A percentile compares a stretch with the other conserved stretches of the same genome.
Evolutionary conservation across 805 yeast genomes (phyloP).

Genomic region (Tetrapisispora phaffii): DNA sequence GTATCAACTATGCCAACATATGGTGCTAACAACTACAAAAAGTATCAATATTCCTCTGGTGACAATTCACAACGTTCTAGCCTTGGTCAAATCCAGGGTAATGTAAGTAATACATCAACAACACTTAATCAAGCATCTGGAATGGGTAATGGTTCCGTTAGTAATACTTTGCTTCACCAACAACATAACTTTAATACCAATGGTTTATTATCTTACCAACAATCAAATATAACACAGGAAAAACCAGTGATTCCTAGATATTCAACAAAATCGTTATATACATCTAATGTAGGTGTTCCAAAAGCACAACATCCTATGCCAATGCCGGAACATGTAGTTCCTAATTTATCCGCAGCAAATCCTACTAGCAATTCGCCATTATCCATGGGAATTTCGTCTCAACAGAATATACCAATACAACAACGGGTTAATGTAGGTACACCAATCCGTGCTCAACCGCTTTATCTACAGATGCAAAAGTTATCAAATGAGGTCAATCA

Average conservation of each 20-base stretch:
- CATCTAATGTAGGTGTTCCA: background rate
- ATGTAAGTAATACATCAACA: background rate
- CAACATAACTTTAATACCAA: background rate
- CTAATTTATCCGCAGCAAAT: background rate
- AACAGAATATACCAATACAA: background rate
- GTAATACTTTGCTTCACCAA: background rate
- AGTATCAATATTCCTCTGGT: background rate
- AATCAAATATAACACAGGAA: background rate
- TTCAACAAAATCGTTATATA: background rate
- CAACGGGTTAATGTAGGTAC: background rate
- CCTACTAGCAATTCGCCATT: background rate
- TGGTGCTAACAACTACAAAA: background rate
- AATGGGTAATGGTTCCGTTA: background rate
- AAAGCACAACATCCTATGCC: background rate
- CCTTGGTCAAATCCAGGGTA: background rate
- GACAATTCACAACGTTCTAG: background rate
- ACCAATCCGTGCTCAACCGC: background rate
- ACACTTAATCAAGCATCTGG: background rate
- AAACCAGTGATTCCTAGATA: conserved; percentile 1
- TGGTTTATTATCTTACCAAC: conserved; percentile 1
- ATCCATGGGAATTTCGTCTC: background rate
- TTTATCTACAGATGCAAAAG: background rate
- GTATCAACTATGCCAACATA: conserved; percentile 25
- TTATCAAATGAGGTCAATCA: conserved; percentile 1
- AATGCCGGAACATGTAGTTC: background rate